Percentiles rank a stretch among this genome's conserved stretches.
These are phyloP conservation scores for Erysiphe pulchra DNA, from an alignment of 2,329 filamentous ascomycete genomes.

Conservation along the genomic window DNA sequence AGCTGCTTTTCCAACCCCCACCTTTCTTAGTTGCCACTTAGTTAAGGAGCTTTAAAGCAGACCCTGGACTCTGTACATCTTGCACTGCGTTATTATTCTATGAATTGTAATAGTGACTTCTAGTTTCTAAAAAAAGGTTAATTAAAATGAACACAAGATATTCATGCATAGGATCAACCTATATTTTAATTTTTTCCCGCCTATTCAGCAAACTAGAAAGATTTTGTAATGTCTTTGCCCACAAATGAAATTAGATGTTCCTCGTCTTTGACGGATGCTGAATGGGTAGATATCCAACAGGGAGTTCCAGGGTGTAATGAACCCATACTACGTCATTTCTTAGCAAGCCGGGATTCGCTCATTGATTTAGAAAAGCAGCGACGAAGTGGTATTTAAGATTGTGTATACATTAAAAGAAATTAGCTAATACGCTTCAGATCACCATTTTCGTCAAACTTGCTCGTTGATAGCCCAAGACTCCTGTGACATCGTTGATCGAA, in stretches of 20 bases:
- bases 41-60: too few relatives aligned
- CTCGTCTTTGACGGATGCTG: slow-evolving; percentile 19
- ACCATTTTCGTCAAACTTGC: slow-evolving; percentile 45
- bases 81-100: too few relatives aligned
- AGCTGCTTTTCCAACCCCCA: too few relatives aligned
- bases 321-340: slow-evolving; percentile 60
- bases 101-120: too few relatives aligned
- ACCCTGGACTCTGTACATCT: too few relatives aligned
- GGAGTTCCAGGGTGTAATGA: slow-evolving; percentile 35
- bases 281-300: slow-evolving; percentile 29
- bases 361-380: slow-evolving; percentile 60
- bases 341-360: slow-evolving; percentile 48
- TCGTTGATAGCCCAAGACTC: slow-evolving; percentile 59
- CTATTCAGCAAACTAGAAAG: too few relatives aligned
- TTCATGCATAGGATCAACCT: too few relatives aligned
- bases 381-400: slow-evolving; percentile 37
- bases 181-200: too few relatives aligned
- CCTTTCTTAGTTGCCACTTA: too few relatives aligned
- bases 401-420: slow-evolving; percentile 9
- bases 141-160: too few relatives aligned
- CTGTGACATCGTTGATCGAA: slow-evolving; percentile 52
- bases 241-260: slow-evolving; percentile 10
- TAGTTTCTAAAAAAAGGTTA: too few relatives aligned
- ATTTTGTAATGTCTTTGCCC: slow-evolving; percentile 4
- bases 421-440: slow-evolving; percentile 21